phyloP scores from a whole-genome alignment of 1,139 yeast genomes.

The Zygosaccharomyces pseudobailii region DNA sequence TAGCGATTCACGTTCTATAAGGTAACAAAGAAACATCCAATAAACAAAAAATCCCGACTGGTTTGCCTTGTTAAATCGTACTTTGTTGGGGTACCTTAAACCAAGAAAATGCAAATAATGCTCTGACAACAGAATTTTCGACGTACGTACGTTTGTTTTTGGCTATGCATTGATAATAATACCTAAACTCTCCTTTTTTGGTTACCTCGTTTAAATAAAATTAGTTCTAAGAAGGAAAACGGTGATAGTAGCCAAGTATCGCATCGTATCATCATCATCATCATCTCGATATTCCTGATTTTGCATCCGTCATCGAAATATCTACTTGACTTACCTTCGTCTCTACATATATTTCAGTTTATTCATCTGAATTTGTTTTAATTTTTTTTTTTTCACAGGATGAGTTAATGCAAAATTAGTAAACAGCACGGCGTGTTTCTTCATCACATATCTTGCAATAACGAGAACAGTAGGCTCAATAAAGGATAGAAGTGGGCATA shows the following conservation, averaged over 20 bases:
- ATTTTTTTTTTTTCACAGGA: background rate
- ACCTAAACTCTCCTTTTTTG: background rate
- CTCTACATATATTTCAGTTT: background rate
- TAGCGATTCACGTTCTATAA: too few relatives aligned
- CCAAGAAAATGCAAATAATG: too few relatives aligned
- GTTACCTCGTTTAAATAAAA: background rate
- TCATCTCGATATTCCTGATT: too few relatives aligned
- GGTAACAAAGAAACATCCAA: too few relatives aligned
- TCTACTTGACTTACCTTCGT: too few relatives aligned
- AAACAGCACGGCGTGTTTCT: constrained; percentile 2
- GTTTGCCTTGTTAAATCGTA: too few relatives aligned
- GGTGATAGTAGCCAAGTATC: too few relatives aligned
- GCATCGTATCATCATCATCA: too few relatives aligned
- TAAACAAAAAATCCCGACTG: too few relatives aligned
- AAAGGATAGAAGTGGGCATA: background rate
- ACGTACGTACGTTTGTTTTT: background rate
- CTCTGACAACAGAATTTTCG: too few relatives aligned
- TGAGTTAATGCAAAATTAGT: background rate
- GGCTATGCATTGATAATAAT: background rate
- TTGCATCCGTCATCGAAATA: too few relatives aligned
- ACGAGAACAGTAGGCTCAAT: background rate
- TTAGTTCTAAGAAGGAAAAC: background rate
- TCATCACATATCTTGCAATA: background rate
- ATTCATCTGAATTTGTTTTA: background rate
- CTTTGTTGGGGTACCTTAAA: too few relatives aligned